Evolutionary conservation across 805 yeast species (phyloP), one percentile per base, ranked within the genome.

Genomic region (Schizosaccharomyces octosporus): DNA sequence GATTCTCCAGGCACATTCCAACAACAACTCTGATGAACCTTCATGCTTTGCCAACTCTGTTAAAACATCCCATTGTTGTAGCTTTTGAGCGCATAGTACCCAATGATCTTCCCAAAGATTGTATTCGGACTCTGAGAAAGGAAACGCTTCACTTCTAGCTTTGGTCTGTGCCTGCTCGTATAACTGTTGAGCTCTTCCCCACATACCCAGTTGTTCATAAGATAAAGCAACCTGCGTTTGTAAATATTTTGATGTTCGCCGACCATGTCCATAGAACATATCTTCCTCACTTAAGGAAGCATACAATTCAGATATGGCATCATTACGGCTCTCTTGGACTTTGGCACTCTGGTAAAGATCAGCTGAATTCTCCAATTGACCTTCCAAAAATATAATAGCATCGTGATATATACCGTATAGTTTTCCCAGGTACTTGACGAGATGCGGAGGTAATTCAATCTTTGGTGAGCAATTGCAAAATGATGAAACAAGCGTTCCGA

Each of bases 1-100:
- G 48, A 93, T 95, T 68, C 99, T 78, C 99, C 99, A 93, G 43
- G 97, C 98, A 77, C 99, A 93, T 70, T 93, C 99, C 19, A 93
- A 75, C 36, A 93, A 73, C 65, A 93, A 75, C 68, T 93, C 98
- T 0, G 97, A 88, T 69, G 90, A 94, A 0, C 97, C 97, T 75
- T 93, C 99, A 68, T 94, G 97, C 67, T 90, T 88, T 1, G 98
- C 97, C 39, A 93, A 76, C 67, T 93, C 99, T 0, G 98, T 90
- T 63, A 93, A 75, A 60, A 93, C 84, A 68, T 93, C 98, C 99
- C 99, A 93, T 65, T 93, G 97, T 69, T 93, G 99, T 51, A 93
- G 74, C 70, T 90, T 90, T 69, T 93, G 97, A 3, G 98, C 95
- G 74, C 98, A 89, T 48, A 86, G 73, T 62, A 93, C 88, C 99